A percentile compares a stretch with the other conserved stretches of the same genome.
phyloP scores from a whole-genome alignment of 495 filamentous ascomycete species.

The Trichoderma orchidacearum region DNA sequence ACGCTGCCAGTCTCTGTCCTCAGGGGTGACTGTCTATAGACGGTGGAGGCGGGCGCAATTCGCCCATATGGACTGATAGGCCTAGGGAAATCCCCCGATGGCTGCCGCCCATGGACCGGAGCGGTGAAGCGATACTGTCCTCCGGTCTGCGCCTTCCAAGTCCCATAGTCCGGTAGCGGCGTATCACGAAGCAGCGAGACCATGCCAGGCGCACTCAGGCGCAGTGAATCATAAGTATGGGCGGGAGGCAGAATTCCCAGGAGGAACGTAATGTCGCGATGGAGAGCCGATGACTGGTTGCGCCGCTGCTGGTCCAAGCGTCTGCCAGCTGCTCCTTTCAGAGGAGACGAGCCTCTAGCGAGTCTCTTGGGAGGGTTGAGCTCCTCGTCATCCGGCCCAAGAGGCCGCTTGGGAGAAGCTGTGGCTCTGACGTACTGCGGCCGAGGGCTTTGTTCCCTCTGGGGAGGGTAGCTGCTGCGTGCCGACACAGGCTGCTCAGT shows the following conservation, averaged over 20 bases:
- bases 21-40: constrained; percentile 30
- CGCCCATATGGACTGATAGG: constrained; percentile 3
- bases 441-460: constrained; percentile 26
- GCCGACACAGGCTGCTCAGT: constrained; percentile 35
- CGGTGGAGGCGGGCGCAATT: constrained; percentile 12
- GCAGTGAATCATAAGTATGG: constrained; percentile 48
- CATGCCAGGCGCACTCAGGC: constrained; percentile 56
- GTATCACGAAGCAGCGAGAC: constrained; percentile 59
- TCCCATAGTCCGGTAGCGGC: constrained; percentile 43
- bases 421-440: constrained; percentile 37
- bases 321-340: constrained; percentile 73
- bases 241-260: constrained; percentile 71
- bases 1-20: constrained; percentile 20
- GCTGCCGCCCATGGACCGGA: constrained; percentile 17
- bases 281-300: constrained; percentile 42
- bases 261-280: constrained; percentile 69
- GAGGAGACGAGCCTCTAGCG: constrained; percentile 66
- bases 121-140: constrained; percentile 18
- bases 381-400: constrained; percentile 62
- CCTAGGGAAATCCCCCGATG: constrained; percentile 16
- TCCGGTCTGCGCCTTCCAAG: constrained; percentile 20
- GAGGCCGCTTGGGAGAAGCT: constrained; percentile 65
- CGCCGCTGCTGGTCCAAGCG: constrained; percentile 66
- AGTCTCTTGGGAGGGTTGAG: constrained; percentile 63
- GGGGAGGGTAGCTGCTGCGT: constrained; percentile 38